Evolutionary conservation across 352 stramenopile species (phyloP), one percentile per base, ranked within the genome.

Genomic region (Globisporangium parvum): DNA sequence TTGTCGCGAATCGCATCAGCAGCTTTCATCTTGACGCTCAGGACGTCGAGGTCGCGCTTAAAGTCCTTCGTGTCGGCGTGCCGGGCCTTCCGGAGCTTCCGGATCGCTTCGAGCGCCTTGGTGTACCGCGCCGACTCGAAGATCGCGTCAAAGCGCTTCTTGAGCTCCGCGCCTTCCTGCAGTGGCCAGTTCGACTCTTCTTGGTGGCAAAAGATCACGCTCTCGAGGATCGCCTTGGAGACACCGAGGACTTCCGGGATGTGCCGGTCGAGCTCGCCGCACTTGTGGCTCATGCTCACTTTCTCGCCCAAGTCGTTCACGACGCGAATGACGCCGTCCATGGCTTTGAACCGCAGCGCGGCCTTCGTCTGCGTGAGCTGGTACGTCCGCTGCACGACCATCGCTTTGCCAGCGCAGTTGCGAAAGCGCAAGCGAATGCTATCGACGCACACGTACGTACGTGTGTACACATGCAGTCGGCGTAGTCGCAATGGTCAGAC

Each of bases 121-220:
- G 95, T 98, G 70, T 99, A 99, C 20, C 96, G 71, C 1, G 96
- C 96, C 8, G 93, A 98, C 74, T 99, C 97, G 62, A 99, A 99
- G 51, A 99, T 99, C 62, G 99, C 96, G 72, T 99, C 98, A 65
- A 99, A 99, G 31, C 95, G 80, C 67, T 99, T 99, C 77, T 99
- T 99, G 6, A 99, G 72, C 53, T 98, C 93, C 0, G 89, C 87
- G 17, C 96, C 94, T 72, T 99, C 96, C 53, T 84, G 73, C 46
- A 98, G 62, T 15, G 98, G 98, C 98, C 98, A 99, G 47, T 96
- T 98, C 12, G 91, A 96, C 24, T 98, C 95, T 61, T 97, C 90
- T 64, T 99, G 97, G 73, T 99, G 98, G 63, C 96, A 99, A 75
- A 99, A 99, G 28, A 99, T 96, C 20, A 99, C 97, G 65, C 98